Evolutionary conservation across 257 asterid genomes (phyloP), one percentile per base, ranked within the genome.

Genomic region (Paraleonurus japonicus): DNA sequence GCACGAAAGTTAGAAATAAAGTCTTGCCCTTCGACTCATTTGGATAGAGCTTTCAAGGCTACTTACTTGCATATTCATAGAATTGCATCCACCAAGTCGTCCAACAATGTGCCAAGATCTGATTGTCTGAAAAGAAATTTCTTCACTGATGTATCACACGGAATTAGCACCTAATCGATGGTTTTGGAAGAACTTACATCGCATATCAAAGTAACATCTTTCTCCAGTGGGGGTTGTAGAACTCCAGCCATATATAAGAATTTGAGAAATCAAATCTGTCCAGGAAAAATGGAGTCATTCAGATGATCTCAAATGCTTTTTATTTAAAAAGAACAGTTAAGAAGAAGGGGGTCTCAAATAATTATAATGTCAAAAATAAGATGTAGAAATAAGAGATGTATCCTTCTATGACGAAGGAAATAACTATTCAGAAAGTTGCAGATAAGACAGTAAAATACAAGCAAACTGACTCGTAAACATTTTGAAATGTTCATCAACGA

Each of bases 91-190:
- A 64, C 98, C 98, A 59, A 94, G 93, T 23, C 99, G 92, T 76
- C 99, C 99, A 80, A 94, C 80, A 66, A 94, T 91, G 80, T 94
- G 96, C 98, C 98, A 94, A 5, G 99, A 78, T 67, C 96, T 88
- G 65, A 89, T 84, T 55, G 96, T 81, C 98, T 94, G 92, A 13
- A 77, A 76, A 15, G 69, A 5, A 10, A 63, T 62, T 73, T 64
- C 54, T 76, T 60, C 58, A 75, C 71, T 63, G 43, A 32, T 68
- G 39, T 16, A 70, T 48, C 63, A 73, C 8, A 35, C 10, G 43
- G 68, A 74, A 74, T 61, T 30, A 50, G 55, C 71, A 62, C 35
- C 77, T 8, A 72, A 61, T 61, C 39, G 26, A 12, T 7, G 47
- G 47, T 74, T 59, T 28, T 63, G 57, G 74, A 69, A 50, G 62